A percentile compares a stretch with the other conserved stretches of the same genome.
phyloP scores from a whole-genome alignment of 306 rosid genomes.

The Herpetospermum pedunculosum region DNA sequence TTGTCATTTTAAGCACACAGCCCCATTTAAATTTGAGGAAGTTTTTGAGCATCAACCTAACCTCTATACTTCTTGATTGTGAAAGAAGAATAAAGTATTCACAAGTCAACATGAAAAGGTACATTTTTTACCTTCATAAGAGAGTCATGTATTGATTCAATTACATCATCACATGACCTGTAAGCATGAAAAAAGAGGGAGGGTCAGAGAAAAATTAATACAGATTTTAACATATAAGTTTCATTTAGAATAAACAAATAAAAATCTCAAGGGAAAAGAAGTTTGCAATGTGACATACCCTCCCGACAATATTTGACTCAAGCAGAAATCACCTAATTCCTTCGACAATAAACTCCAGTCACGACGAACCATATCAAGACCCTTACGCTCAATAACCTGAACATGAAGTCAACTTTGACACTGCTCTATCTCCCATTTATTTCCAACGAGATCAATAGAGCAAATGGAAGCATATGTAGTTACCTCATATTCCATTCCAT shows the following conservation, averaged over 20 bases:
- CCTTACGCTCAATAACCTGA: conserved; percentile 92
- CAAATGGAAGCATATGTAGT: background rate
- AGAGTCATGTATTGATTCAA: conserved; percentile 83
- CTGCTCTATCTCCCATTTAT: conserved; percentile 8
- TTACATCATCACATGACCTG: conserved; percentile 91
- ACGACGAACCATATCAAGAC: conserved; percentile 97
- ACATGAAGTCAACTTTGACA: conserved; percentile 5
- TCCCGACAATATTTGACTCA: conserved; percentile 84
- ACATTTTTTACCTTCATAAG: conserved; percentile 53
- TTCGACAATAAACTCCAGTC: conserved; percentile 95
- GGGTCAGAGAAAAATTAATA: conserved; percentile 7
- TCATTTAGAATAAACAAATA: conserved; percentile 4
- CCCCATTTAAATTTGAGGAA: background rate
- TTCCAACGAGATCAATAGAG: background rate
- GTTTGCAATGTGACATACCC: conserved; percentile 41
- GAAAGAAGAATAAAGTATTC: background rate
- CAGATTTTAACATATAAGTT: conserved; percentile 4
- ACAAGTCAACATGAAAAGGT: conserved; percentile 11
- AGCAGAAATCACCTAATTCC: conserved; percentile 90
- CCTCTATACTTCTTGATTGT: background rate
- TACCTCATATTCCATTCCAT: conserved; percentile 75
- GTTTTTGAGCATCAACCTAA: background rate
- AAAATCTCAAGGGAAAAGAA: background rate
- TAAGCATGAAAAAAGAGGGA: conserved; percentile 11
- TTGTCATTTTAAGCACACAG: background rate